These are phyloP conservation scores for Phlegmacium glaucopus DNA, from an alignment of 768 basidiomycete genomes.

Conservation along the genomic window DNA sequence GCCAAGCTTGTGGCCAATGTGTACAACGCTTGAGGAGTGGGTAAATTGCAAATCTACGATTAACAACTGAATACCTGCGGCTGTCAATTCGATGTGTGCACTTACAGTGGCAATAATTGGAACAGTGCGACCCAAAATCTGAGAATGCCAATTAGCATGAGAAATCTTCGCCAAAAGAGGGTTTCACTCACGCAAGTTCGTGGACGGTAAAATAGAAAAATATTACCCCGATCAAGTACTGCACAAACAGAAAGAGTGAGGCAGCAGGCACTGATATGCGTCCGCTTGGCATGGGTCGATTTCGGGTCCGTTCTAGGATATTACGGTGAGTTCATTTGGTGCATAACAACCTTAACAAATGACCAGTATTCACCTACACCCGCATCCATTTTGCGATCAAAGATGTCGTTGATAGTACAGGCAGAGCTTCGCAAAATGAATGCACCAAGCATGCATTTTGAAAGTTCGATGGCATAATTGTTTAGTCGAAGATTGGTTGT, in stretches of 20 bases:
- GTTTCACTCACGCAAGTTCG: slow-evolving; percentile 31
- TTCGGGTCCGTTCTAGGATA: slow-evolving; percentile 45
- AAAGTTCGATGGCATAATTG: slow-evolving; percentile 27
- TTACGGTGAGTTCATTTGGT: slow-evolving; percentile 7
- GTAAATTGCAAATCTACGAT: slow-evolving; percentile 39
- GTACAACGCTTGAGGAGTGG: slow-evolving; percentile 56
- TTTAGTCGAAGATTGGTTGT: slow-evolving; percentile 26
- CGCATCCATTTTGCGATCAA: slow-evolving; percentile 49
- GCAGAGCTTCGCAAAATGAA: slow-evolving; percentile 39
- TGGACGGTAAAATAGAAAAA: slow-evolving; percentile 35
- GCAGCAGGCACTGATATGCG: slow-evolving; percentile 43
- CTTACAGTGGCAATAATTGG: slow-evolving; percentile 45
- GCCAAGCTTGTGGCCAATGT: slow-evolving; percentile 61
- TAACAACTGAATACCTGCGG: neutral
- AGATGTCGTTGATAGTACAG: slow-evolving; percentile 55
- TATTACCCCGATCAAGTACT: slow-evolving; percentile 35
- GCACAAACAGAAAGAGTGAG: slow-evolving; percentile 34
- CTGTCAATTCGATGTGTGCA: neutral
- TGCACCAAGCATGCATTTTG: slow-evolving; percentile 35
- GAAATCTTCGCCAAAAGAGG: neutral
- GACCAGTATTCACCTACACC: slow-evolving; percentile 40
- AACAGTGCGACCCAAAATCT: slow-evolving; percentile 42
- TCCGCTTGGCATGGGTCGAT: slow-evolving; percentile 46
- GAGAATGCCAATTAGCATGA: neutral
- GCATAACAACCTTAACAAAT: neutral